These are phyloP conservation scores for Pichia cactophila DNA, from an alignment of 1,139 yeast species.

Conservation along the genomic window DNA sequence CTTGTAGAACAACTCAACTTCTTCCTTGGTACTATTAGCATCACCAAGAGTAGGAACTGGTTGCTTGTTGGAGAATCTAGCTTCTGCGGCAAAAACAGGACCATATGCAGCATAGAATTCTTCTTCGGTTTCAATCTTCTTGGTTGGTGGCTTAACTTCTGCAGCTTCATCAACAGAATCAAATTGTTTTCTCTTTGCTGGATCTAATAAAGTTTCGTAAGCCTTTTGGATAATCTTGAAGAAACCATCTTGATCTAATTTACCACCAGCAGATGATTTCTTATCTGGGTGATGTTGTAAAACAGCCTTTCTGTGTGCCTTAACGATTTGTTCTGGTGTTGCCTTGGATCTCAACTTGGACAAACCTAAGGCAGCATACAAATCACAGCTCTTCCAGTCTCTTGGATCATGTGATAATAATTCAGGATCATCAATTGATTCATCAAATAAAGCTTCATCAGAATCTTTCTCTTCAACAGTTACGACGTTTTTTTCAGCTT, in stretches of 20 bases:
- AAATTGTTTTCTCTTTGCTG: conserved; percentile 80
- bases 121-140: conserved; percentile 15
- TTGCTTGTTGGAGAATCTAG: conserved; percentile 82
- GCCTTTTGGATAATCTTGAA: conserved; percentile 98
- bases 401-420: conserved; percentile 87
- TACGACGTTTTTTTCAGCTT: conserved; percentile 84
- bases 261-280: conserved; percentile 72
- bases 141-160: conserved; percentile 68
- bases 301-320: conserved; percentile 96
- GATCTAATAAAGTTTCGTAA: conserved; percentile 80
- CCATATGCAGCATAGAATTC: conserved; percentile 92
- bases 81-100: conserved; percentile 85
- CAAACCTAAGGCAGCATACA: conserved; percentile 92
- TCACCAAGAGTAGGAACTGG: conserved; percentile 84
- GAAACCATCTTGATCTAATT: conserved; percentile 86
- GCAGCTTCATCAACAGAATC: conserved; percentile 93
- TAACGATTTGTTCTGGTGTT: conserved; percentile 86
- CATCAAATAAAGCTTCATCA: conserved; percentile 59
- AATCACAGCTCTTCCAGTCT: conserved; percentile 96
- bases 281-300: conserved; percentile 97
- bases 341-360: conserved; percentile 89
- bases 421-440: conserved; percentile 58
- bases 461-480: conserved; percentile 61
- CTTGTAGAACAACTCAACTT: conserved; percentile 81
- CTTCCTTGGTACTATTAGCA: conserved; percentile 59